Conservation (phyloP, 2,329 filamentous ascomycete species). For the Torrubiella hemipterigena region DNA sequence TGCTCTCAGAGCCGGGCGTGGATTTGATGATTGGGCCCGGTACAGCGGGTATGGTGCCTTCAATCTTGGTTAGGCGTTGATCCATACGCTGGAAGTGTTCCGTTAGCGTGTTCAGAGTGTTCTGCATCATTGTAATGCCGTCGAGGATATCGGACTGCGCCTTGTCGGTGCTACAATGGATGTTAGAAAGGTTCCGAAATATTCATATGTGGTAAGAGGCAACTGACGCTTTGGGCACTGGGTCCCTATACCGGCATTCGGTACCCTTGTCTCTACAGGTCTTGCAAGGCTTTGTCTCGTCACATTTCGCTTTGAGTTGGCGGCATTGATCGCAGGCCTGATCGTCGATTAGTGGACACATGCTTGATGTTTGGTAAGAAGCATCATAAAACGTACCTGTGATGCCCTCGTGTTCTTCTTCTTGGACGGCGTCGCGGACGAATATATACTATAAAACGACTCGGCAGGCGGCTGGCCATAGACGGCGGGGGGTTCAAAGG, state of each 20-base stretch:
- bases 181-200: neutral
- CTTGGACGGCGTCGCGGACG: conserved; percentile 27
- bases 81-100: conserved; percentile 26
- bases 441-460: conserved; percentile 27
- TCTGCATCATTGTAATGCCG: conserved; percentile 30
- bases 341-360: too few species aligned
- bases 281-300: conserved; percentile 73
- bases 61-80: conserved; percentile 21
- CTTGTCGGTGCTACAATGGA: conserved; percentile 40
- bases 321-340: conserved; percentile 88
- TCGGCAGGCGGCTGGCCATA: conserved; percentile 20
- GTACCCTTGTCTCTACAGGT: conserved; percentile 80
- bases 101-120: conserved; percentile 21
- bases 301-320: conserved; percentile 80
- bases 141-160: conserved; percentile 48
- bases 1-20: neutral
- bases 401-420: conserved; percentile 55
- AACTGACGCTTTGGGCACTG: conserved; percentile 78
- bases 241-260: conserved; percentile 79
- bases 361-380: conserved; percentile 6
- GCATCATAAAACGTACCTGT: conserved; percentile 32
- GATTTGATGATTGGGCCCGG: too few species aligned
- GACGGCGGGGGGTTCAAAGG: conserved; percentile 22
- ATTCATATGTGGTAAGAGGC: neutral
- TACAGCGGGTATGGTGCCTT: conserved; percentile 9